These are phyloP conservation scores for Truncatella angustata DNA, from an alignment of 2,329 filamentous ascomycete species.

Conservation along the genomic window DNA sequence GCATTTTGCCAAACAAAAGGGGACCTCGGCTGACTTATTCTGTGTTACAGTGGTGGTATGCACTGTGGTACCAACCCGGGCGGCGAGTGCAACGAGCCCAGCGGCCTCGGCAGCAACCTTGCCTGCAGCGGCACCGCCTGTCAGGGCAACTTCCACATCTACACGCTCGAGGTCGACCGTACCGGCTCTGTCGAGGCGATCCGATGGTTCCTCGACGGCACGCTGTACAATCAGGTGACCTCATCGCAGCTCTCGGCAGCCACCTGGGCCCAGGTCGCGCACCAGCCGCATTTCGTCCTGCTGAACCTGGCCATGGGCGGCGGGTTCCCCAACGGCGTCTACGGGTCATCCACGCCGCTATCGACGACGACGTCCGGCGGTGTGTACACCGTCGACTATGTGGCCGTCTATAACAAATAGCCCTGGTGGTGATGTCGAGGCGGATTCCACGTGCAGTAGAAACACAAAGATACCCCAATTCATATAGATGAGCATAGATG, in stretches of 20 bases:
- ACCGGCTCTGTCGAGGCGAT: constrained; percentile 15
- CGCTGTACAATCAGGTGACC: constrained; percentile 18
- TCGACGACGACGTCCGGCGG: constrained; percentile 14
- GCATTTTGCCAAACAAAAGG: no score
- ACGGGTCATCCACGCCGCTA: constrained; percentile 22
- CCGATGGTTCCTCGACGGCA: constrained; percentile 25
- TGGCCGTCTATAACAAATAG: constrained; percentile 18
- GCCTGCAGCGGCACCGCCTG: constrained; percentile 6
- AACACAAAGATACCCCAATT: not conserved
- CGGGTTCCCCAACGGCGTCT: constrained; percentile 23
- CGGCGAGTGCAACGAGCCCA: constrained; percentile 27
- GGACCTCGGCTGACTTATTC: no score
- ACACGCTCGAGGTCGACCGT: constrained; percentile 26
- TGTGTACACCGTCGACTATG: constrained; percentile 16
- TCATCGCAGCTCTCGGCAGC: constrained; percentile 19
- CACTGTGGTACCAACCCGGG: constrained; percentile 28
- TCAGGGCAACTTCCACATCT: constrained; percentile 26
- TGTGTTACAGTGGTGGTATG: constrained; percentile 16
- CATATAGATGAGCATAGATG: no score
- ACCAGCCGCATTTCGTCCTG: constrained; percentile 23
- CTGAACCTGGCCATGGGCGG: constrained; percentile 28
- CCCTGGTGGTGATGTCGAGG: not conserved
- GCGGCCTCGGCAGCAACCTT: constrained; percentile 18
- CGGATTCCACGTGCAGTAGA: not conserved
- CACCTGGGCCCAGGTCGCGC: constrained; percentile 22